A percentile compares a stretch with the other conserved stretches of the same genome.
Evolutionary conservation across 306 rosid genomes (phyloP).

Genomic region (Delonix regia): DNA sequence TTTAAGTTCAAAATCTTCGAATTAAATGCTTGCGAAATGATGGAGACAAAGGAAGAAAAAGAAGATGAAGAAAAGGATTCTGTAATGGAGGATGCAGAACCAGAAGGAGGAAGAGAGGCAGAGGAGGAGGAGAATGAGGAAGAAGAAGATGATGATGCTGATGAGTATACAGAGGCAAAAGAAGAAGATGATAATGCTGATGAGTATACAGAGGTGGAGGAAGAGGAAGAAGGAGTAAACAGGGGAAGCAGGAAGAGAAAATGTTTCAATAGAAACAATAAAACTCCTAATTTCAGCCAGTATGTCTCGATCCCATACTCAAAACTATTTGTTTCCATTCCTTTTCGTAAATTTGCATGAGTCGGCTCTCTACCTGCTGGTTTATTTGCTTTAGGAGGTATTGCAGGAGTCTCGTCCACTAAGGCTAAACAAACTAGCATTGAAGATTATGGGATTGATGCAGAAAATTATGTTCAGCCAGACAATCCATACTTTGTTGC

Average conservation of each 20-base stretch:
- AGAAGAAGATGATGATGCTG: background rate
- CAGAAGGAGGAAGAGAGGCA: too few relatives aligned
- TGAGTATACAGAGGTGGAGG: background rate
- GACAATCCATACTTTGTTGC: background rate
- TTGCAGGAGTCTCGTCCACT: background rate
- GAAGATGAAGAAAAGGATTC: background rate
- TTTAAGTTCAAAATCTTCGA: background rate
- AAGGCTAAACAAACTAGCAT: background rate
- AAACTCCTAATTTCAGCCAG: too few relatives aligned
- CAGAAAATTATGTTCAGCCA: background rate
- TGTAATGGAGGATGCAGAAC: background rate
- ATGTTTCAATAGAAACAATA: background rate
- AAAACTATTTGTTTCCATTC: too few relatives aligned
- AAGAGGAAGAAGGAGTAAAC: background rate
- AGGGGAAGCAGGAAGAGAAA: background rate
- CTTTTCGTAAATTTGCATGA: too few relatives aligned
- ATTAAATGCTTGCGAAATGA: background rate
- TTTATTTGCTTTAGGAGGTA: too few relatives aligned
- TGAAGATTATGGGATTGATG: background rate
- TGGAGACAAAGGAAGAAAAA: background rate
- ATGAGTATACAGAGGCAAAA: too few relatives aligned
- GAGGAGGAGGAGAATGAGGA: too few relatives aligned
- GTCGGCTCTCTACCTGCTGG: too few relatives aligned
- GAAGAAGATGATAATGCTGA: background rate
- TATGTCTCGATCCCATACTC: too few relatives aligned